Evolutionary conservation across 306 rosid genomes (phyloP), one percentile per base, ranked within the genome.

Genomic region (Boehmeria nivea): DNA sequence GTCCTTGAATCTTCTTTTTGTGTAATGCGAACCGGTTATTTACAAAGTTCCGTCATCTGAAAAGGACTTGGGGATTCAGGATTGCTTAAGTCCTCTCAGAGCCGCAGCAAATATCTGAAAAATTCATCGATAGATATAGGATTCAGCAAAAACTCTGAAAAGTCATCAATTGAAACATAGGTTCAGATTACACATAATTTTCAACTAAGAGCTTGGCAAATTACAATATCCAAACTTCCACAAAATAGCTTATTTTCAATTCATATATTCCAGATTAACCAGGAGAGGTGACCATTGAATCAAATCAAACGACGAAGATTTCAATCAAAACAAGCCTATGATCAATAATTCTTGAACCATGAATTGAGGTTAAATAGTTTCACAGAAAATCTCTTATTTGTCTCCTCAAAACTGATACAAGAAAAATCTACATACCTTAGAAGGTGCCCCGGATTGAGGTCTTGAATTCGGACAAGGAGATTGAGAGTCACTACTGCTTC

Each of bases 71-170:
- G 20, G 33, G 37, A 60, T 26, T 73, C 67, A 62, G 27, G 54
- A 67, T 27, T 46, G 78, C 82, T 65, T 71, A 58, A 75, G 53
- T 58, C 68, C 63, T 63, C 64, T 78, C 72, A 81, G 44, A 0
- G 83, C 81, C 1, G 76, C 80, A 17, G 81, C 75, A 44, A 82
- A 78, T 57, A 75, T 68, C 79, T 70, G 47, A 43, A 10, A 54
- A 31, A 4, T 31, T 4, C 8, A 31, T 31, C 36, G 36, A 31
- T 0, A n/a, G n/a, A 31, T 31, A 10, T 31, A 31, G 0, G 9
- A 31, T 31, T 31, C 36, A 31, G 36, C 9, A 31, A 10, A 4
- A 31, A 31, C 9, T 31, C 5, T 4, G 36, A 40, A 40, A 40
- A 40, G 3, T 10, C 45, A 12, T 40, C 15, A 3, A 40, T 31